Conservation (phyloP, 306 rosid genomes). For the Senna tora region DNA sequence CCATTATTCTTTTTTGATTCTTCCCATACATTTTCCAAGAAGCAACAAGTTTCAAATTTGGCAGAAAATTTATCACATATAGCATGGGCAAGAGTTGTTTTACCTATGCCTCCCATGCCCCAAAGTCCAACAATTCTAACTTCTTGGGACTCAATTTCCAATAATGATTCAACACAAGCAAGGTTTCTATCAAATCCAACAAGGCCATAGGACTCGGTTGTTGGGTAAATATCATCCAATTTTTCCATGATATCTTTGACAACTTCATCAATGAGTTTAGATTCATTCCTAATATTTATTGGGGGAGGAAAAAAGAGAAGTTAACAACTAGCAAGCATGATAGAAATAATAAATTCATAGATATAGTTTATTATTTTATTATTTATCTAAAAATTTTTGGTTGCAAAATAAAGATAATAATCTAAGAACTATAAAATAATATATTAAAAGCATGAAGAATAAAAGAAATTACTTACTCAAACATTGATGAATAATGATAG, state of each 20-base stretch:
- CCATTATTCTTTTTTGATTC: background rate
- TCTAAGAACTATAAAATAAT: no score
- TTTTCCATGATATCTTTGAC: background rate
- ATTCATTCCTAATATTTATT: background rate
- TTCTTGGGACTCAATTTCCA: background rate
- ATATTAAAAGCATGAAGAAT: no score
- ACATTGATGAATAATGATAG: background rate
- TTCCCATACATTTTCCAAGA: slow-evolving; percentile 28
- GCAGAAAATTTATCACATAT: background rate
- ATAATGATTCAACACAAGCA: background rate
- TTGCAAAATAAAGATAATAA: background rate
- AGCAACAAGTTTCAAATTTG: slow-evolving; percentile 2
- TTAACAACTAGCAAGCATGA: background rate
- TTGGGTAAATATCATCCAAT: background rate
- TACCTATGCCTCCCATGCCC: slow-evolving; percentile 3
- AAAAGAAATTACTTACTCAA: background rate
- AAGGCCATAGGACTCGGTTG: no score
- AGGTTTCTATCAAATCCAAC: background rate
- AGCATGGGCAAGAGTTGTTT: background rate
- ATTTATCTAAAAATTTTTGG: background rate
- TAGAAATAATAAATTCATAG: background rate
- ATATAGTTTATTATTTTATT: no score
- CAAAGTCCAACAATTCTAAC: background rate
- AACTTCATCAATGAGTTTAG: background rate
- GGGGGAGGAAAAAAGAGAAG: background rate